These are phyloP conservation scores for Boletus coccyginus DNA, from an alignment of 768 basidiomycete genomes.

Conservation along the genomic window DNA sequence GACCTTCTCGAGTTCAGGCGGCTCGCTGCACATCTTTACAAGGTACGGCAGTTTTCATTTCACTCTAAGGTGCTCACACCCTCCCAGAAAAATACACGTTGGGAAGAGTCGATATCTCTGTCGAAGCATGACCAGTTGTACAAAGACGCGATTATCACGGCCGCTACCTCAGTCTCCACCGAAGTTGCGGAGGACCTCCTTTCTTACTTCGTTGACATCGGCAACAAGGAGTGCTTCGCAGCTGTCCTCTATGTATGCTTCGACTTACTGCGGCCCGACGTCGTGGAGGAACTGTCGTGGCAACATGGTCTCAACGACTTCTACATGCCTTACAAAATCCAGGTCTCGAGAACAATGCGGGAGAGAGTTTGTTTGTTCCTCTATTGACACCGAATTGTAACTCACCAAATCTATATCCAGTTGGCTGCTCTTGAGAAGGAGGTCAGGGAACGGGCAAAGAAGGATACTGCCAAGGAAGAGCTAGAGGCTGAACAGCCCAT, in stretches of 20 bases:
- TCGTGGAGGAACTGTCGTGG: slow-evolving; percentile 96
- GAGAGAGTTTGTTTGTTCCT: slow-evolving; percentile 54
- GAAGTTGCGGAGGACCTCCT: slow-evolving; percentile 94
- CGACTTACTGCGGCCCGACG: slow-evolving; percentile 89
- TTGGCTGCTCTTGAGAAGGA: slow-evolving; percentile 82
- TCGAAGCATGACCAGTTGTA: slow-evolving; percentile 97
- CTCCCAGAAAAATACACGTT: slow-evolving; percentile 82
- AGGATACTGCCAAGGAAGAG: slow-evolving; percentile 85
- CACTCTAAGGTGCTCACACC: background rate
- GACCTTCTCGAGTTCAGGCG: slow-evolving; percentile 93
- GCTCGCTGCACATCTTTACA: slow-evolving; percentile 93
- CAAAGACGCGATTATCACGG: slow-evolving; percentile 95
- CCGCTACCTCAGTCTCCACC: slow-evolving; percentile 76
- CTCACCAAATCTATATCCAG: slow-evolving; percentile 35
- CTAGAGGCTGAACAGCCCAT: slow-evolving; percentile 84
- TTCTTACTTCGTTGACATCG: slow-evolving; percentile 96
- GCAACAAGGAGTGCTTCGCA: slow-evolving; percentile 97
- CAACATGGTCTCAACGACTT: slow-evolving; percentile 95
- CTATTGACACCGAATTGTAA: slow-evolving; percentile 5
- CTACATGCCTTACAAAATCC: slow-evolving; percentile 95
- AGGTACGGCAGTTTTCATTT: slow-evolving; percentile 46
- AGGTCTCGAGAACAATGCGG: slow-evolving; percentile 75
- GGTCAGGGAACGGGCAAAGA: slow-evolving; percentile 82
- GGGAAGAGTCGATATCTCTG: slow-evolving; percentile 95
- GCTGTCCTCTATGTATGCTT: slow-evolving; percentile 89